Base-by-base conservation (phyloP, 768 basidiomycete species). In the Boletus insuetus region DNA sequence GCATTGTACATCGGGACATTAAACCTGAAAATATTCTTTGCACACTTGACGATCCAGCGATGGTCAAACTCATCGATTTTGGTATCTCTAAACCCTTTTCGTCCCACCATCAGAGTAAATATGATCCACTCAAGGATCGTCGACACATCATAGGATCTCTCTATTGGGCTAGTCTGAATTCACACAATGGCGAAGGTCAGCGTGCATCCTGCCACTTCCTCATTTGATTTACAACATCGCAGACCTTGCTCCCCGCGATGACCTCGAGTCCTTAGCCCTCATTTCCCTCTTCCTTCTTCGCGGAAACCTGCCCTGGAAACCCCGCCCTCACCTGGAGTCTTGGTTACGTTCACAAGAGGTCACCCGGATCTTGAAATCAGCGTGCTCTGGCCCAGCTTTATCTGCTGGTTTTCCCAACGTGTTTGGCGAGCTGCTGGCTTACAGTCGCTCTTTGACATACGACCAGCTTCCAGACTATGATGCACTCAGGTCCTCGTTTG, bases 141-240 rank as follows among this genome's bases (percentile, higher is more conserved):
- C 51, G 44, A 39, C 5, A 32, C 12, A 46, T 53, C 19, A 44
- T n/a, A 13, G 51, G 51, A 17, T 46, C 44, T 31, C 44, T 40
- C 31, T 46, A 46, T 19, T 53, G 51, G 44, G 45, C 51, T 12
- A 53, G 51, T 46, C 16, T 45, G 26, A 45, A 53, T 31, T 53
- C 44, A 39, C 51, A 53, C 17, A 45, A 53, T 32, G 51, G 51
- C 13, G 44, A 53, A 46, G 51, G 51, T 53, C 37, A 39, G 51
- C n/a, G 12, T 19, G 13, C 4, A 37, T 29, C 24, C 11, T 35
- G 24, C 6, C 14, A 26, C 35, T 19, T 39, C 19, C 37, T 39
- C 4, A 22, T n/a, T 37, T 7, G 5, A 29, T 22, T 39, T 10
- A 13, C 24, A 5, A 46, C 19, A 9, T 39, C 20, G 9, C 8